Evolutionary conservation across 2,329 filamentous ascomycete genomes (phyloP), one percentile per base, ranked within the genome.

Genomic region (Botrytis tulipae): DNA sequence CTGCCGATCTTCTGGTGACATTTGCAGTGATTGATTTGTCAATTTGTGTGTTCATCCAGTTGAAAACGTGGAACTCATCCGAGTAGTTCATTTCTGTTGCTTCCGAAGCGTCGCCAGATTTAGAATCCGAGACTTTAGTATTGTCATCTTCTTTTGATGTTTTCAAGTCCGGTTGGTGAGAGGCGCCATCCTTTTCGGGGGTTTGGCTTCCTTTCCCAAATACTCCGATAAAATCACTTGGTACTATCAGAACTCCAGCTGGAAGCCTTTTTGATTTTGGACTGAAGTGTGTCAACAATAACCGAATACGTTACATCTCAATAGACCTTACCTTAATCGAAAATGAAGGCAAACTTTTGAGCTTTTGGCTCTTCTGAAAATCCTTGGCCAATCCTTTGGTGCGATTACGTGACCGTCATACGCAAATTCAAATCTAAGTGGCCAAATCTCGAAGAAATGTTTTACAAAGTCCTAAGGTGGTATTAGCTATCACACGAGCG

Each of bases 391-490:
- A 62, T 71, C 68, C 10, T 37, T 44, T 35, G 68, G 10, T 48
- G 29, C 20, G 12, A 61, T 44, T 16, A 16, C 32, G 2, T 61
- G 37, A n/a, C 25, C 68, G 14, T 32, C 29, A 22, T 70, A 70
- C 22, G 35, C 35, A 42, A 62, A 71, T 29, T 48, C 57, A 48
- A 71, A 44, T 20, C 16, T 22, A 9, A 46, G 40, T 37, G 68
- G 68, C 68, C 68, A 71, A 10, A 61, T n/a, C 32, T 71, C 57
- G 5, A 71, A 71, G 57, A 71, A 71, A 62, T 71, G 68, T 20
- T 46, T 62, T 7, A 62, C 9, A 62, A 71, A 71, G 7, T 71
- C 68, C 68, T 71, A 12, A 35, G 32, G 20, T 10, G 22, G 20
- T 10, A 46, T 61, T 8, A 35, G 51, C 51, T 14, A n/a, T 25